Base-by-base conservation (phyloP, 192 early-diverging fungal species). In the Gamsiella multidivaricata region DNA sequence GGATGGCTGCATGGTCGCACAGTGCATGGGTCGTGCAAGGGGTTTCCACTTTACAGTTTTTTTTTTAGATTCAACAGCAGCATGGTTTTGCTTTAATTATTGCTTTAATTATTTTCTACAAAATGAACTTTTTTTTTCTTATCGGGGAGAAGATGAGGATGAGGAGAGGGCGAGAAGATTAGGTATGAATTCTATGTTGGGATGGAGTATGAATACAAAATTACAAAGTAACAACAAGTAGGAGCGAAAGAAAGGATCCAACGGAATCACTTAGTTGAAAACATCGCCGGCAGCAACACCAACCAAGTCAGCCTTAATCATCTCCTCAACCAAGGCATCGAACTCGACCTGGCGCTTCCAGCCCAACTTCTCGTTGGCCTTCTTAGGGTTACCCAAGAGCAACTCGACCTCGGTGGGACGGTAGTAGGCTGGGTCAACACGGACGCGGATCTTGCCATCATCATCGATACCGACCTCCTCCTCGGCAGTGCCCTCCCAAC, bases 381-480 rank as follows among this genome's bases (percentile, higher is more conserved):
- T 93, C 18, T 86, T 64, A 52, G 91, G 89, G 70, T 91, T 84
- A 55, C 91, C 91, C 46, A 91, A 79, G 42, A 93, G 80, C 10
- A 91, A 46, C 56, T 93, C 91, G 36, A 93, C 91, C 76, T 93
- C 91, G 32, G 91, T 86, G 41, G 91, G 91, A 61, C 91, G 89
- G 85, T 90, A 93, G 79, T 93, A 93, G 63, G 87, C 86, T 20
- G 86, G 82, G 69, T 93, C 89, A 53, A 88, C 83, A 31, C 87
- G 85, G 31, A 89, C 85, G 59, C 89, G 81, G 25, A 89, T 68
- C 31, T 62, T 72, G 14, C 84, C 85, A 9, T 66, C 41, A 6
- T 81, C 81, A 55, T 87, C 86, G 51, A 82, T 83, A 71, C 90
- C 90, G 36, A 90, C 70, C 58, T 87, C 80, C n/a, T 87, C 71